A percentile compares a stretch with the other conserved stretches of the same genome.
Conservation (phyloP, 169 alveolate genomes). For the Cryptosporidium canis region DNA sequence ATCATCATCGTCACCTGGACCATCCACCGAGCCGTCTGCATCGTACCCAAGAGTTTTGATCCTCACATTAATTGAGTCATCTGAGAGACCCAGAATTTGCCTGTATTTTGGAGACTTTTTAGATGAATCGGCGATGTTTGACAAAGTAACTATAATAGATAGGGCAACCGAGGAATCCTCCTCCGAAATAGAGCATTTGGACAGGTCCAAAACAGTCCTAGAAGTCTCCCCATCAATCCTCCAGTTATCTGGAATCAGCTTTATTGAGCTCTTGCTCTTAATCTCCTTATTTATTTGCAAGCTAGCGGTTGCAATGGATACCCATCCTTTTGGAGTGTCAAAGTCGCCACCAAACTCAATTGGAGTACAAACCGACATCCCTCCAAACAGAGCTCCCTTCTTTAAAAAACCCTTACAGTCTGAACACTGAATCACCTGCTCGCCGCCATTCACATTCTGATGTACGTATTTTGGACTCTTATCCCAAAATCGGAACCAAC, state of each 20-base stretch:
- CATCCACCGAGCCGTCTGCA: background rate
- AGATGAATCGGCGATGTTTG: background rate
- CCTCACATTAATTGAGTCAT: slow-evolving; percentile 63
- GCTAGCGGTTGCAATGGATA: slow-evolving; percentile 50
- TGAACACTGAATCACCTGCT: slow-evolving; percentile 39
- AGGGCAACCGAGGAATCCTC: background rate
- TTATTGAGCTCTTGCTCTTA: slow-evolving; percentile 47
- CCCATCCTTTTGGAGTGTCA: slow-evolving; percentile 65
- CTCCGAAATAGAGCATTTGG: slow-evolving; percentile 8
- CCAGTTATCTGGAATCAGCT: slow-evolving; percentile 53
- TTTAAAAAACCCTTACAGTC: slow-evolving; percentile 62
- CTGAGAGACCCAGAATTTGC: background rate
- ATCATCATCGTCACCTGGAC: background rate
- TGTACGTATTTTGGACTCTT: slow-evolving; percentile 48
- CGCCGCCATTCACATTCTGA: slow-evolving; percentile 35
- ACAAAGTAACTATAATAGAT: slow-evolving; percentile 44
- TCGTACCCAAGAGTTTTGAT: slow-evolving; percentile 7
- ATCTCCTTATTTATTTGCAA: slow-evolving; percentile 20
- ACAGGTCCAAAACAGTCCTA: background rate
- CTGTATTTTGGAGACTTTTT: slow-evolving; percentile 36
- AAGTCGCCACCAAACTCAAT: slow-evolving; percentile 46
- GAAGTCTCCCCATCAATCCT: background rate
- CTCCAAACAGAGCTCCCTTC: slow-evolving; percentile 64
- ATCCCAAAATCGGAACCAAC: slow-evolving; percentile 70
- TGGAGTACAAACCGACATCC: slow-evolving; percentile 64